phyloP scores from a whole-genome alignment of 148 eudicot species.

The Rhododendron williamsianum region DNA sequence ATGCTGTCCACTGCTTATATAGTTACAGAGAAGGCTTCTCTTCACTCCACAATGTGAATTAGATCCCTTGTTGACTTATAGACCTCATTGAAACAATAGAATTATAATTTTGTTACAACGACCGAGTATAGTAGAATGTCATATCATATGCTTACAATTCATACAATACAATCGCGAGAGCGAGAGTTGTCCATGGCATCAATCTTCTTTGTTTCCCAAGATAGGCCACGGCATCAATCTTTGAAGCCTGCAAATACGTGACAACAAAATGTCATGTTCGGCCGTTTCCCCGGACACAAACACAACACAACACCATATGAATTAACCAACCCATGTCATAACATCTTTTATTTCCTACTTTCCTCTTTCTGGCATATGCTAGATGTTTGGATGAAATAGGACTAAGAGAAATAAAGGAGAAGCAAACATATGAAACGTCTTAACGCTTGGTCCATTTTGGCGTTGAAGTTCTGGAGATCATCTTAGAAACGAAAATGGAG shows the following conservation, averaged over 20 bases:
- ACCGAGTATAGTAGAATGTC: background rate
- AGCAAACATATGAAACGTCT: background rate
- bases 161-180: background rate
- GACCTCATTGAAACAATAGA: background rate
- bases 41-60: background rate
- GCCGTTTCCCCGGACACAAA: background rate
- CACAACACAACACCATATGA: background rate
- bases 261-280: background rate
- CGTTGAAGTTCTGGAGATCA: background rate
- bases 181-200: background rate
- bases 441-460: background rate
- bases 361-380: background rate
- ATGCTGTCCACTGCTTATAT: background rate
- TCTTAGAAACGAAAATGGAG: background rate
- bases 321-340: background rate
- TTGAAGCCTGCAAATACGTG: constrained; percentile 14
- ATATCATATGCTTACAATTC: too few species aligned
- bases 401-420: background rate
- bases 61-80: background rate
- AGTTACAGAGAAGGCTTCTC: background rate
- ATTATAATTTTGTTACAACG: background rate
- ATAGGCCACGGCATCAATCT: constrained; percentile 4
- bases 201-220: too few species aligned
- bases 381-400: background rate
- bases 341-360: background rate